These are phyloP conservation scores for Stereocaulon alpinum DNA, from an alignment of 495 filamentous ascomycete genomes.

Conservation along the genomic window DNA sequence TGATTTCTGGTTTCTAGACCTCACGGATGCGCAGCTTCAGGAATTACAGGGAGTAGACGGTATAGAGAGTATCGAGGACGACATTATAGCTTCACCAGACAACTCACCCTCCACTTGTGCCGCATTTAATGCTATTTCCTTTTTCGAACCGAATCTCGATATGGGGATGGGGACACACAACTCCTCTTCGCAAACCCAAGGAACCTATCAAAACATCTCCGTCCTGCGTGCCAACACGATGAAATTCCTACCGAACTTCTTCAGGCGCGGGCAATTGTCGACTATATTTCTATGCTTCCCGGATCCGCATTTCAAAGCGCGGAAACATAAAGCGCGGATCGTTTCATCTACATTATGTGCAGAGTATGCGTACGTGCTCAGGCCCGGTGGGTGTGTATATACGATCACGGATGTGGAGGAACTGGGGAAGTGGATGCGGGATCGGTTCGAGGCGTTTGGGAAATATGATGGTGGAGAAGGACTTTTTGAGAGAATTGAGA, in stretches of 20 bases:
- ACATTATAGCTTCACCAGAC: no score
- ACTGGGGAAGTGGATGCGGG: constrained; percentile 83
- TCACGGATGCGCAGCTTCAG: no score
- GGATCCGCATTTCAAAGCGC: constrained; percentile 93
- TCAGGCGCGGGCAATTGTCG: constrained; percentile 58
- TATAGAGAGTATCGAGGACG: no score
- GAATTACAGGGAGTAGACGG: no score
- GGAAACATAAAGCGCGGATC: constrained; percentile 94
- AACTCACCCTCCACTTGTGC: no score
- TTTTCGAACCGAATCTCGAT: no score
- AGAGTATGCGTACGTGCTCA: constrained; percentile 85
- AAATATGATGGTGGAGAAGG: constrained; percentile 34
- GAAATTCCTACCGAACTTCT: constrained; percentile 98
- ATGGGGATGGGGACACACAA: no score
- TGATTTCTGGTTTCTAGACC: no score
- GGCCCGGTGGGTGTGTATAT: constrained; percentile 76
- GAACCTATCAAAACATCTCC: constrained; percentile 70
- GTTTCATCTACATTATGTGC: constrained; percentile 77
- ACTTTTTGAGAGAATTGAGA: constrained; percentile 12
- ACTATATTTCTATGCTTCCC: constrained; percentile 98
- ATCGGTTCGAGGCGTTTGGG: constrained; percentile 68
- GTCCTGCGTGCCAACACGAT: constrained; percentile 89
- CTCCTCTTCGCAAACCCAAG: constrained; percentile 25
- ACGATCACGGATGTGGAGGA: constrained; percentile 97
- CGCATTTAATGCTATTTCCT: no score